A percentile compares a stretch with the other conserved stretches of the same genome.
Evolutionary conservation across 2,329 filamentous ascomycete species (phyloP).

Genomic region (Dactylella cylindrospora): DNA sequence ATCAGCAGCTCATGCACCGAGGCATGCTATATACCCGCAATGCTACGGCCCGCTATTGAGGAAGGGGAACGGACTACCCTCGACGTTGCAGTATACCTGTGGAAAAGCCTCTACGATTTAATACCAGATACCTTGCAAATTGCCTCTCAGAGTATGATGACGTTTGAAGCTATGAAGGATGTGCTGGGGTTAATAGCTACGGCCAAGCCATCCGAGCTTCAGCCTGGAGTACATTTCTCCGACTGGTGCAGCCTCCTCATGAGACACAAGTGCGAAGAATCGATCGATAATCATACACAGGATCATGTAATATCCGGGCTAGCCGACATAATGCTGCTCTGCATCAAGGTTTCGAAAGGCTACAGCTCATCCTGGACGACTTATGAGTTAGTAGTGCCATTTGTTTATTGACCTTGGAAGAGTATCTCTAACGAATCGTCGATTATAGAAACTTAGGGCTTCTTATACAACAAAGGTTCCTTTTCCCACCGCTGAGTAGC

Average conservation of each 20-base stretch:
- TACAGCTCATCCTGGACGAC: conserved; percentile 22
- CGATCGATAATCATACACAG: conserved; percentile 31
- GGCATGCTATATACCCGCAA: conserved; percentile 1
- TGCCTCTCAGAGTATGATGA: conserved; percentile 20
- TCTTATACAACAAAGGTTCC: conserved; percentile 25
- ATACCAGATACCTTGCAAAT: conserved; percentile 24
- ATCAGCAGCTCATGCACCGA: conserved; percentile 24
- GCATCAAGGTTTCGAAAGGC: conserved; percentile 15
- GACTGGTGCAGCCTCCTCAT: conserved; percentile 31
- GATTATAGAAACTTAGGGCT: conserved; percentile 15
- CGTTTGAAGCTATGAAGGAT: conserved; percentile 28
- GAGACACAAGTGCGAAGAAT: conserved; percentile 32
- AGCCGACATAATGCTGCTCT: conserved; percentile 25
- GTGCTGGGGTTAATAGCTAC: conserved; percentile 25
- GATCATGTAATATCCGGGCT: conserved; percentile 36
- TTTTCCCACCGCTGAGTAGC: conserved; percentile 22
- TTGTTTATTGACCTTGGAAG: background rate
- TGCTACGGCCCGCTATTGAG: background rate
- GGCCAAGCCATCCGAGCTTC: conserved; percentile 11
- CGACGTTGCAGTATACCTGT: conserved; percentile 28
- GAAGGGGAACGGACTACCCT: background rate
- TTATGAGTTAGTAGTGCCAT: conserved; percentile 13
- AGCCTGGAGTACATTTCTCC: conserved; percentile 16
- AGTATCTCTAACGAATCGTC: background rate
- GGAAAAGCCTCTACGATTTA: conserved; percentile 29